Base-by-base conservation (phyloP, 768 basidiomycete genomes). In the Boletus eberwhitei region DNA sequence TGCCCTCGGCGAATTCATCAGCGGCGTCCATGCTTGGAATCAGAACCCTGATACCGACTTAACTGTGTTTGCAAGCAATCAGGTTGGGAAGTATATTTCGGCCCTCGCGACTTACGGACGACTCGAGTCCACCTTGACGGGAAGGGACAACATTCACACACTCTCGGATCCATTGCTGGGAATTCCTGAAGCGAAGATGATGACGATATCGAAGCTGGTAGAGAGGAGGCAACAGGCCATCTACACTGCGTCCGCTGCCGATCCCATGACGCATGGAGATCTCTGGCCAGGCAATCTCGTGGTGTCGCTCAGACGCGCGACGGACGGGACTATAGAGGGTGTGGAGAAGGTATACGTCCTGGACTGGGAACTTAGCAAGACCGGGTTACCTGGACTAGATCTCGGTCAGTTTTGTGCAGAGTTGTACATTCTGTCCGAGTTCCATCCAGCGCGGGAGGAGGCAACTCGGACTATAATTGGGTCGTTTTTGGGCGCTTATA, bases 251-350 rank as follows among this genome's bases (percentile, higher is more conserved):
- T 60, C 58, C 3, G 31, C 64, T 29, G 53, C 62, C 35, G 73
- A 74, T 44, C 61, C 70, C 12, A 44, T 71, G 54, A 72, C 69
- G 21, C 70, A 70, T 12, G 87, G 87, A 0, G 87, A 88, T 65
- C 84, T 88, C 59, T 88, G 87, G 86, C 79, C 87, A 2, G 87
- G 86, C 0, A 88, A 88, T 61, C 58, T 88, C 43, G 71, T 86
- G 56, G 59, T 86, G n/a, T 65, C 59, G 12, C 63, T 76, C 12
- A 67, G 67, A 45, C 62, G 62, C 7, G 63, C 69, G 1, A n/a
- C 39, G 13, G 64, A 64, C 8, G 73, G 72, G 13, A 50, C 26
- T 2, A 45, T 55, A 49, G 65, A 57, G 14, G 57, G 55, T 11
- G 59, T 84, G 37, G 70, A 73, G 61, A 73, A 67, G 12, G 59